These are phyloP conservation scores for Salix viminalis DNA, from an alignment of 345 rosid species.

Conservation along the genomic window DNA sequence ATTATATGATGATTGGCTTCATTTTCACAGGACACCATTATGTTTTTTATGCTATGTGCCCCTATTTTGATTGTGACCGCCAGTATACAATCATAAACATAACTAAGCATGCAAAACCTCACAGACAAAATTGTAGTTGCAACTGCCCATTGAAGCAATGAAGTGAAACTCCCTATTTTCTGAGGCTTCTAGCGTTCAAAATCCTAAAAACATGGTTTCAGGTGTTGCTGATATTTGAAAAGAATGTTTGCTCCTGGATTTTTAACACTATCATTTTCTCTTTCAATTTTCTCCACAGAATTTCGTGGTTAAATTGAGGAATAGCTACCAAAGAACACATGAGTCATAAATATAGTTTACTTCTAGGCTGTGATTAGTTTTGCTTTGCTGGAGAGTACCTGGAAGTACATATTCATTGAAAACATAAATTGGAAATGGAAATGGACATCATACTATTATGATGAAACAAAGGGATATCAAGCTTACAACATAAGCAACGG, in stretches of 20 bases:
- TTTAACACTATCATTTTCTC: background rate
- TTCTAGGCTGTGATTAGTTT: background rate
- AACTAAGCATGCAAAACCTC: background rate
- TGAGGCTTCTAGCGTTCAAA: background rate
- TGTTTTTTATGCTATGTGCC: background rate
- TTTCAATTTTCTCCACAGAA: background rate
- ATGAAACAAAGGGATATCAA: background rate
- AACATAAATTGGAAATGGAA: background rate
- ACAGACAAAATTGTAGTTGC: background rate
- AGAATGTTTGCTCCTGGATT: background rate
- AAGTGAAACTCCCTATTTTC: background rate
- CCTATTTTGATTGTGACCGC: background rate
- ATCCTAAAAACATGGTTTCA: background rate
- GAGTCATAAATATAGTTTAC: background rate
- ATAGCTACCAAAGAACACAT: background rate
- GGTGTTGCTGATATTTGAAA: background rate
- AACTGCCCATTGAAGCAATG: background rate
- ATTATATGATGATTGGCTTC: background rate
- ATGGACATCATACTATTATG: background rate
- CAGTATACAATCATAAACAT: background rate
- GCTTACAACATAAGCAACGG: background rate
- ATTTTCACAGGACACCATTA: background rate
- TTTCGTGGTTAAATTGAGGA: background rate
- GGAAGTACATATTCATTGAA: background rate
- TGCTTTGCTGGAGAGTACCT: background rate